Percentiles rank a stretch among this genome's conserved stretches.
Evolutionary conservation across 306 rosid species (phyloP).

Genomic region (Cucumis hystrix): DNA sequence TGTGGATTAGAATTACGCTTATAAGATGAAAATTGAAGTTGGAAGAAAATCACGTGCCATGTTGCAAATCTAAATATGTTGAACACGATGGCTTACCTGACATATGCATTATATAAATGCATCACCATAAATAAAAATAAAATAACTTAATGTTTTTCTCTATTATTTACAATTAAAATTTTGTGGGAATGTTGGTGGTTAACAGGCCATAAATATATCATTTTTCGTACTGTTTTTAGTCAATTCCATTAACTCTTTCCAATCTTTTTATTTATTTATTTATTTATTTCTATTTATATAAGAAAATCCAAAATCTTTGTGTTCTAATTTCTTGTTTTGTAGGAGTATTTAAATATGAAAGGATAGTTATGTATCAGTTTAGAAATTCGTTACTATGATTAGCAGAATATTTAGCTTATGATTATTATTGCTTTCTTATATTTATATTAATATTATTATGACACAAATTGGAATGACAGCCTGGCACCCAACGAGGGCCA

Average conservation of each 20-base stretch:
- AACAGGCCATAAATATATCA: constrained; percentile 28
- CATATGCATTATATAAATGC: not conserved
- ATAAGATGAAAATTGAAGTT: constrained; percentile 5
- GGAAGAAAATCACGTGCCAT: constrained; percentile 37
- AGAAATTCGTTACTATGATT: not conserved
- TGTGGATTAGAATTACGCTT: not conserved
- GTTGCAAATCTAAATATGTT: constrained; percentile 27
- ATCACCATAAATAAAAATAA: not conserved
- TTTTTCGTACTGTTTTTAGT: constrained; percentile 21
- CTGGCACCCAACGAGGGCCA: not conserved
- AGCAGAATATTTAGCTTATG: constrained; percentile 3
- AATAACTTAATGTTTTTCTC: constrained; percentile 1
- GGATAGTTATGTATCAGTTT: not conserved
- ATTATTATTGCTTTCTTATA: not conserved
- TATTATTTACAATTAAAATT: not conserved
- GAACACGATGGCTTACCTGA: constrained; percentile 75
- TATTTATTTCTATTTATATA: not conserved
- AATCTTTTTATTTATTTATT: not conserved
- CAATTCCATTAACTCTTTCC: not conserved
- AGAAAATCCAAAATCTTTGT: not conserved
- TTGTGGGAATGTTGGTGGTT: constrained; percentile 84
- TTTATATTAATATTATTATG: not conserved
- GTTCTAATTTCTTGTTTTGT: not conserved
- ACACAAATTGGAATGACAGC: not conserved
- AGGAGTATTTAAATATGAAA: not conserved